Evolutionary conservation across 345 rosid species (phyloP).

Genomic region (Acer negundo): DNA sequence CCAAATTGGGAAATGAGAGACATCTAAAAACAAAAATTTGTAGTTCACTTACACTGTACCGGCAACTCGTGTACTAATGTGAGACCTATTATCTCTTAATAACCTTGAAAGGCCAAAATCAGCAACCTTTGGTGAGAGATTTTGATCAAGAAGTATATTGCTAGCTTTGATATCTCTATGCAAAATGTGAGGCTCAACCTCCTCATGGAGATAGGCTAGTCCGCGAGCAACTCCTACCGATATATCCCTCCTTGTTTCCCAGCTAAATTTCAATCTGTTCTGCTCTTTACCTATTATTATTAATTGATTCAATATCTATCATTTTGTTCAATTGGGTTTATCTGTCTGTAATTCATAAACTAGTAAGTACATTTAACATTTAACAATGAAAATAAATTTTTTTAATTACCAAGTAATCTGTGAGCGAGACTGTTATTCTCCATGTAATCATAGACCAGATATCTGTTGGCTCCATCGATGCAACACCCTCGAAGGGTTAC

Average conservation of each 20-base stretch:
- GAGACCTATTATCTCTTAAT: slow-evolving; percentile 38
- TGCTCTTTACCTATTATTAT: slow-evolving; percentile 43
- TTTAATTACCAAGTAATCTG: slow-evolving; percentile 38
- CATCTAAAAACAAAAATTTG: neutral
- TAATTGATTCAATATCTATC: neutral
- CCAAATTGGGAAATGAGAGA: neutral
- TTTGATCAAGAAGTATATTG: slow-evolving; percentile 54
- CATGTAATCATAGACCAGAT: slow-evolving; percentile 61
- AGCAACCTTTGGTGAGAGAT: slow-evolving; percentile 54
- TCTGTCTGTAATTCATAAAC: neutral
- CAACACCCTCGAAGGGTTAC: slow-evolving; percentile 62
- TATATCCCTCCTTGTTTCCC: slow-evolving; percentile 47
- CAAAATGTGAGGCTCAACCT: slow-evolving; percentile 47
- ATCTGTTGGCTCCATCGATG: slow-evolving; percentile 48
- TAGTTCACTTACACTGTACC: slow-evolving; percentile 52
- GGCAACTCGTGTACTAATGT: slow-evolving; percentile 61
- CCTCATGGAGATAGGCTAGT: slow-evolving; percentile 60
- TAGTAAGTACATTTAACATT: neutral
- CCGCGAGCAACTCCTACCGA: slow-evolving; percentile 56
- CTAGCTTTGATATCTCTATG: slow-evolving; percentile 67
- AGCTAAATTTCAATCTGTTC: slow-evolving; percentile 44
- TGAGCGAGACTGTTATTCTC: slow-evolving; percentile 55
- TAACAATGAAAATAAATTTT: slow-evolving; percentile 9
- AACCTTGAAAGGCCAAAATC: slow-evolving; percentile 68
- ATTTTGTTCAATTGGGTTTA: neutral